Conservation (phyloP, 441 rosid genomes). For the Capsella rubella region DNA sequence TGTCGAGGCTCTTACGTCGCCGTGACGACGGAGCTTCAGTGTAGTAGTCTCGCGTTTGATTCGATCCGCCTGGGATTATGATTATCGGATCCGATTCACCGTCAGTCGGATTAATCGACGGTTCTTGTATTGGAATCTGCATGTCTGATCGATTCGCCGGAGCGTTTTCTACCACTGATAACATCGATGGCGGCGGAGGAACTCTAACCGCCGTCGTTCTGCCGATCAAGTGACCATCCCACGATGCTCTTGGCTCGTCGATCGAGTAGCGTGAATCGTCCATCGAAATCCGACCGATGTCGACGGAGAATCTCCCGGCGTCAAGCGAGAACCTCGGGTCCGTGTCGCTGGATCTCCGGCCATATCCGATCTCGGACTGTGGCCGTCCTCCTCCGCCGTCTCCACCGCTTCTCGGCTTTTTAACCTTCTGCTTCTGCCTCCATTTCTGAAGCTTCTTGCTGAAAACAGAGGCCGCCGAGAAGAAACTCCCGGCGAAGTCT, state of each 20-base stretch:
- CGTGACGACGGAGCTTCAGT: slow-evolving; percentile 74
- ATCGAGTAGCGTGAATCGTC: slow-evolving; percentile 88
- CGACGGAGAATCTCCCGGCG: slow-evolving; percentile 77
- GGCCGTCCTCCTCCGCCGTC: slow-evolving; percentile 50
- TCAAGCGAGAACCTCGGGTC: slow-evolving; percentile 96
- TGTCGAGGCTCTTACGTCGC: slow-evolving; percentile 88
- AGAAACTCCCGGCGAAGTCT: slow-evolving; percentile 73
- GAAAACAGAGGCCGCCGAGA: slow-evolving; percentile 96
- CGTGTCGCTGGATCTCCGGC: slow-evolving; percentile 92
- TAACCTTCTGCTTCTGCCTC: slow-evolving; percentile 92
- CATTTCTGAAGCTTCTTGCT: slow-evolving; percentile 96
- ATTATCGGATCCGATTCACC: slow-evolving; percentile 53
- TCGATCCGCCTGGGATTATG: slow-evolving; percentile 81
- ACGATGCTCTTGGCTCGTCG: slow-evolving; percentile 95
- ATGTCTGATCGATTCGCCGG: slow-evolving; percentile 61
- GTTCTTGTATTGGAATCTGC: slow-evolving; percentile 91
- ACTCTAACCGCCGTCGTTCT: slow-evolving; percentile 77
- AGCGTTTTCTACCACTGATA: slow-evolving; percentile 85
- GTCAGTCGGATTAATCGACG: slow-evolving; percentile 48
- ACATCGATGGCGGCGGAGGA: slow-evolving; percentile 70
- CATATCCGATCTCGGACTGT: slow-evolving; percentile 66
- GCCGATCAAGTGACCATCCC: slow-evolving; percentile 90
- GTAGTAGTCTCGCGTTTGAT: slow-evolving; percentile 92
- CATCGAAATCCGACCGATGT: slow-evolving; percentile 69
- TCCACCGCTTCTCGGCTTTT: slow-evolving; percentile 52